Conservation (phyloP, 495 filamentous ascomycete species). For the Xylaria curta region DNA sequence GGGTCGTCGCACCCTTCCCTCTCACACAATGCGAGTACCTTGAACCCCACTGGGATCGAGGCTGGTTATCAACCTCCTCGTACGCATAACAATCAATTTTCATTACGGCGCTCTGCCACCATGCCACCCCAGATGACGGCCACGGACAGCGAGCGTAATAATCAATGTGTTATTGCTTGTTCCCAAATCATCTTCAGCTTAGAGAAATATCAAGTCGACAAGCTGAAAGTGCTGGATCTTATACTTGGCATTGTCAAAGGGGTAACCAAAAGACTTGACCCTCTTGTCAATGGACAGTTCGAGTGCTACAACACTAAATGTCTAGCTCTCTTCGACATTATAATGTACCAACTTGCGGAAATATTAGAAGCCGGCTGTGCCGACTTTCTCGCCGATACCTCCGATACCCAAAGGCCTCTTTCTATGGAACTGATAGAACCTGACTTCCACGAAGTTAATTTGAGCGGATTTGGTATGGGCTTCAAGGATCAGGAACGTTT, state of each 20-base stretch:
- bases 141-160: not conserved
- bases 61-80: not conserved
- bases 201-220: not conserved
- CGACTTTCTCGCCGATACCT: not conserved
- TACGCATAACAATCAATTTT: constrained; percentile 3
- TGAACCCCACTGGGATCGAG: not conserved
- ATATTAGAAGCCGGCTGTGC: constrained; percentile 4
- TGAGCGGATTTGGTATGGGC: constrained; percentile 5
- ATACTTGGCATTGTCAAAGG: constrained; percentile 5
- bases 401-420: not conserved
- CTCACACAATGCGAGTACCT: not conserved
- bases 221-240: constrained; percentile 8
- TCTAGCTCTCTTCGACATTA: constrained; percentile 2
- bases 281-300: constrained; percentile 10
- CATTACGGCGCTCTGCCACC: not conserved
- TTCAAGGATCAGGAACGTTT: constrained; percentile 5
- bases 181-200: constrained; percentile 9
- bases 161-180: constrained; percentile 2
- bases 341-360: constrained; percentile 4
- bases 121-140: constrained; percentile 4
- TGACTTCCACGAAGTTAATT: constrained; percentile 4
- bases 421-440: not conserved
- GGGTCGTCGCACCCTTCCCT: not conserved
- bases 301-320: not conserved
- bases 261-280: not conserved